Evolutionary conservation across 495 filamentous ascomycete species (phyloP).

Genomic region (Lasiosphaeris hirsuta): DNA sequence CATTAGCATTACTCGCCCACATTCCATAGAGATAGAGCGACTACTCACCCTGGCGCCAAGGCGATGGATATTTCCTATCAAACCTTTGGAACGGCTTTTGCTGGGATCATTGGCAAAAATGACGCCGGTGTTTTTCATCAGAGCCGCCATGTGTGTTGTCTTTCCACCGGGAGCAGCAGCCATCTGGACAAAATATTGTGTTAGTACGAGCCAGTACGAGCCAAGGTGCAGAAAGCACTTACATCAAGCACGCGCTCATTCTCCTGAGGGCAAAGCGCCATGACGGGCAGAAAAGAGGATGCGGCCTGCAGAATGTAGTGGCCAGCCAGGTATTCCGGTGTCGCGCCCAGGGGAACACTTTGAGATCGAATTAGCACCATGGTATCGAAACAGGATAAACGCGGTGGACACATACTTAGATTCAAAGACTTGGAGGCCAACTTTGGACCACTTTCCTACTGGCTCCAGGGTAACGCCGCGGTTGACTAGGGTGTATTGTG

Average conservation of each 20-base stretch:
- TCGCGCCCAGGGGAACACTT: conserved; percentile 87
- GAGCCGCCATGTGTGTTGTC: conserved; percentile 89
- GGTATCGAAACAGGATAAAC: not conserved
- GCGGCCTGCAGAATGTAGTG: conserved; percentile 98
- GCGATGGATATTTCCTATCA: conserved; percentile 97
- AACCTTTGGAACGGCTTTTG: conserved; percentile 87
- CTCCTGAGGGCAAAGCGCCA: conserved; percentile 93
- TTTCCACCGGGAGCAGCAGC: conserved; percentile 97
- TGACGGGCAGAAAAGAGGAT: conserved; percentile 94
- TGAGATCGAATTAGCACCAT: not conserved
- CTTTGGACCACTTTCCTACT: conserved; percentile 97
- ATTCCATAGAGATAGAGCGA: not conserved
- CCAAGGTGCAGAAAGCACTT: not conserved
- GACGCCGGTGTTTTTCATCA: conserved; percentile 97
- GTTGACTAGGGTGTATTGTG: conserved; percentile 54
- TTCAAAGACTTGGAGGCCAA: conserved; percentile 94
- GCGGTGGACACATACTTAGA: conserved; percentile 44
- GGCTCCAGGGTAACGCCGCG: conserved; percentile 94
- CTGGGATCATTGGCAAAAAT: conserved; percentile 97
- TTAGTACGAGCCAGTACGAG: conserved; percentile 4
- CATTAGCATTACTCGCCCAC: not conserved
- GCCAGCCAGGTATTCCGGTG: conserved; percentile 93
- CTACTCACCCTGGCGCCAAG: conserved; percentile 64
- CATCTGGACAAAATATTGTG: conserved; percentile 57
- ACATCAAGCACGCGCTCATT: conserved; percentile 73